A percentile compares a stretch with the other conserved stretches of the same genome.
Conservation (phyloP, 805 yeast genomes). For the Yamadazyma sp. region DNA sequence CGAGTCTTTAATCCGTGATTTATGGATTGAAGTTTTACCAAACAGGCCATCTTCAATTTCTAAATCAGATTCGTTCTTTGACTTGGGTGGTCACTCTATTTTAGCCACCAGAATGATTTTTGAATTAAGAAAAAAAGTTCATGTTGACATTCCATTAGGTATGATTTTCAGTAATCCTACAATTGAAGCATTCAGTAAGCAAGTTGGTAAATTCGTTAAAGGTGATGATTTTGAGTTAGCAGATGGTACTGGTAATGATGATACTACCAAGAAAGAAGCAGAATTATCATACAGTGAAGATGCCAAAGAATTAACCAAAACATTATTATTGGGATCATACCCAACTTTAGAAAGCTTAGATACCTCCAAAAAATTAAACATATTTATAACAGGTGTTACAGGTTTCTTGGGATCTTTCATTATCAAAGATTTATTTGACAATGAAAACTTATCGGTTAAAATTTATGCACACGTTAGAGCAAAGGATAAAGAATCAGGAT, state of each 20-base stretch:
- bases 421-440: conserved; percentile 65
- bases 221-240: conserved; percentile 48
- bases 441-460: conserved; percentile 49
- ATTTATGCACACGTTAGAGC: conserved; percentile 94
- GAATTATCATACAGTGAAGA: conserved; percentile 62
- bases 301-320: conserved; percentile 52
- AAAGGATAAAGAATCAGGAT: conserved; percentile 58
- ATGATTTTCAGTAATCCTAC: conserved; percentile 89
- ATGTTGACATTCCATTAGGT: conserved; percentile 84
- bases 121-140: conserved; percentile 73
- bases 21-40: conserved; percentile 87
- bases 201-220: conserved; percentile 56
- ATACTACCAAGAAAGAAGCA: conserved; percentile 25
- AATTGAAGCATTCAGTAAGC: conserved; percentile 70
- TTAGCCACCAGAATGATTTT: conserved; percentile 96
- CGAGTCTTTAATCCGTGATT: conserved; percentile 68
- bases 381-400: conserved; percentile 92
- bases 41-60: conserved; percentile 74
- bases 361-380: conserved; percentile 42
- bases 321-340: conserved; percentile 43
- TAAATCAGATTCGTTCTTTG: conserved; percentile 88
- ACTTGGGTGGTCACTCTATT: conserved; percentile 96
- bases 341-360: conserved; percentile 39
- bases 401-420: conserved; percentile 95
- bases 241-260: conserved; percentile 18